A percentile compares a stretch with the other conserved stretches of the same genome.
These are phyloP conservation scores for Jaltomata sinuosa DNA, from an alignment of 257 asterid genomes.

Conservation along the genomic window DNA sequence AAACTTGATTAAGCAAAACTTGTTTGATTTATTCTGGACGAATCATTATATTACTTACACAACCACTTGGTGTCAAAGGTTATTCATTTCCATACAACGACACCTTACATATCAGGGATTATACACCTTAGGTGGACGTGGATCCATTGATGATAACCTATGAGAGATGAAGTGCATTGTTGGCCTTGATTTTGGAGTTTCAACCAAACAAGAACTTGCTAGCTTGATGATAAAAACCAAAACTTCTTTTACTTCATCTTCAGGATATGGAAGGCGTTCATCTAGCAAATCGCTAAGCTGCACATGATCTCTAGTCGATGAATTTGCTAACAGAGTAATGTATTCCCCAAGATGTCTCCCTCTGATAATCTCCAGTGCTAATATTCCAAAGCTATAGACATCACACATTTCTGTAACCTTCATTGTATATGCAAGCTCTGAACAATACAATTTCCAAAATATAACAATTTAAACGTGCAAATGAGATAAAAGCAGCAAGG, in stretches of 20 bases:
- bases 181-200: neutral
- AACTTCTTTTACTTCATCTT: neutral
- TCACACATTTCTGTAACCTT: neutral
- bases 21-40: neutral
- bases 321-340: neutral
- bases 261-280: neutral
- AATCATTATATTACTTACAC: neutral
- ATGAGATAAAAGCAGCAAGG: neutral
- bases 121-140: neutral
- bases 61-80: neutral
- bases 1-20: neutral
- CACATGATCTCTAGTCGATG: neutral
- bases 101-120: neutral
- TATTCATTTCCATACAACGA: neutral
- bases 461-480: neutral
- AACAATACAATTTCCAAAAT: neutral
- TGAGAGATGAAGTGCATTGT: neutral
- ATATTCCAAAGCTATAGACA: constrained; percentile 1
- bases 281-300: neutral
- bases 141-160: neutral
- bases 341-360: constrained; percentile 2
- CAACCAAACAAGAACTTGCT: neutral
- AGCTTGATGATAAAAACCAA: neutral
- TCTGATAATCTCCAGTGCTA: neutral
- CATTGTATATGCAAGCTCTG: constrained; percentile 1